Evolutionary conservation across 768 basidiomycete species (phyloP).

Genomic region (Amanita inopinata): DNA sequence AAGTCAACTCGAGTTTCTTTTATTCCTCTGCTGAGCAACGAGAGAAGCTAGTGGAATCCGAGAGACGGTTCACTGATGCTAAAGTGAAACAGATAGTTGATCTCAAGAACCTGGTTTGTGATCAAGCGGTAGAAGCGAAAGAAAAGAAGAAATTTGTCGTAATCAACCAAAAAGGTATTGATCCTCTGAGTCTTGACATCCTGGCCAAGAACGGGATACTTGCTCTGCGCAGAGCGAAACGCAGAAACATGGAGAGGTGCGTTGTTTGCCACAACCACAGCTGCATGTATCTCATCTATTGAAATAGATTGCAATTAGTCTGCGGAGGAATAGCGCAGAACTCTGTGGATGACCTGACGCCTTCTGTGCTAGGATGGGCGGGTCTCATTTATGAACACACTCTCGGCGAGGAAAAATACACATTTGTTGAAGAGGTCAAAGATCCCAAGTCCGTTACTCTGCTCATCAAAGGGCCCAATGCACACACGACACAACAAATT

Average conservation of each 20-base stretch:
- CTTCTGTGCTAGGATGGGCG: conserved; percentile 91
- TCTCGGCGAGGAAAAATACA: conserved; percentile 97
- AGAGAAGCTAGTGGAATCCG: conserved; percentile 97
- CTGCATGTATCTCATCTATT: conserved; percentile 2
- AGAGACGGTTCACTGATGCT: conserved; percentile 86
- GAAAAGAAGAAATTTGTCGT: conserved; percentile 88
- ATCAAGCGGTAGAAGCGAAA: conserved; percentile 76
- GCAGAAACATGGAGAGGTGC: conserved; percentile 97
- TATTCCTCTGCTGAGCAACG: conserved; percentile 98
- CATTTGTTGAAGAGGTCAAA: conserved; percentile 95
- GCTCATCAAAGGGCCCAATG: conserved; percentile 95
- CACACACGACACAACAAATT: conserved; percentile 92
- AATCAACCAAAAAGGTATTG: conserved; percentile 99
- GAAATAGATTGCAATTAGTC: conserved; percentile 72
- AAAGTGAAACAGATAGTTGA: conserved; percentile 95
- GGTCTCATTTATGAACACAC: conserved; percentile 99
- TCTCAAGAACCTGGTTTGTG: conserved; percentile 93
- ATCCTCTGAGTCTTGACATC: conserved; percentile 92
- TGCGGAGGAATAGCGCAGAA: conserved; percentile 96
- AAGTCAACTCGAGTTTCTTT: conserved; percentile 99
- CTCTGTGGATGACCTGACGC: conserved; percentile 92
- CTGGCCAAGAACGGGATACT: conserved; percentile 95
- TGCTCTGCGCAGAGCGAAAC: conserved; percentile 88
- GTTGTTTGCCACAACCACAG: conserved; percentile 12
- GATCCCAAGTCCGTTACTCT: conserved; percentile 92